These are phyloP conservation scores for Pachysandra terminalis DNA, from an alignment of 164 flowering plant genomes.

Conservation along the genomic window DNA sequence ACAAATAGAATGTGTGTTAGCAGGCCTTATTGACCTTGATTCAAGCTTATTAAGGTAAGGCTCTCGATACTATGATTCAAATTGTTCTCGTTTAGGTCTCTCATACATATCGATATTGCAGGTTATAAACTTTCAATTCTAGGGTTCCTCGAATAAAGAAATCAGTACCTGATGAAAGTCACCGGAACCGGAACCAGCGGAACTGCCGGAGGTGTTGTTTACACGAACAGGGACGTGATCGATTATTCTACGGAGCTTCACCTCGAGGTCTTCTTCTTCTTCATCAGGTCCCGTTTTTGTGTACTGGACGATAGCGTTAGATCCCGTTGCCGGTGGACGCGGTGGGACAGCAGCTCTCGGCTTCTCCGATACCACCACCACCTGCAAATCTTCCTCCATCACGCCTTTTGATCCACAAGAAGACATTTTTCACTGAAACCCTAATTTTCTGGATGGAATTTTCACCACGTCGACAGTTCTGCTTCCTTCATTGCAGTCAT, in stretches of 20 bases:
- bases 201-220: slow-evolving; percentile 96
- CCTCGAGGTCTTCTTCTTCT: slow-evolving; percentile 88
- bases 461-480: neutral
- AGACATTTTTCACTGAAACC: slow-evolving; percentile 24
- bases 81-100: no score
- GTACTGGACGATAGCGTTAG: slow-evolving; percentile 85
- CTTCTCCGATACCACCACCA: slow-evolving; percentile 30
- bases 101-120: neutral
- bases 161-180: slow-evolving; percentile 88
- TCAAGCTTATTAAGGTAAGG: no score
- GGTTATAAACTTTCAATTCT: neutral
- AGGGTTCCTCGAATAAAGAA: neutral
- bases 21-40: no score
- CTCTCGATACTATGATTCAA: no score
- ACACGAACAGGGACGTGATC: slow-evolving; percentile 97
- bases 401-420: slow-evolving; percentile 24
- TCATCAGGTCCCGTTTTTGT: slow-evolving; percentile 34
- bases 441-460: neutral
- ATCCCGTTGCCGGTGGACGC: slow-evolving; percentile 27
- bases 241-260: slow-evolving; percentile 88
- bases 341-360: slow-evolving; percentile 35
- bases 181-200: slow-evolving; percentile 99
- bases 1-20: no score
- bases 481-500: no score
- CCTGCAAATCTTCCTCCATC: slow-evolving; percentile 41